Evolutionary conservation across 1,284 basidiomycete genomes (phyloP), one percentile per base, ranked within the genome.

Genomic region (Microbotryomycetes sp.): DNA sequence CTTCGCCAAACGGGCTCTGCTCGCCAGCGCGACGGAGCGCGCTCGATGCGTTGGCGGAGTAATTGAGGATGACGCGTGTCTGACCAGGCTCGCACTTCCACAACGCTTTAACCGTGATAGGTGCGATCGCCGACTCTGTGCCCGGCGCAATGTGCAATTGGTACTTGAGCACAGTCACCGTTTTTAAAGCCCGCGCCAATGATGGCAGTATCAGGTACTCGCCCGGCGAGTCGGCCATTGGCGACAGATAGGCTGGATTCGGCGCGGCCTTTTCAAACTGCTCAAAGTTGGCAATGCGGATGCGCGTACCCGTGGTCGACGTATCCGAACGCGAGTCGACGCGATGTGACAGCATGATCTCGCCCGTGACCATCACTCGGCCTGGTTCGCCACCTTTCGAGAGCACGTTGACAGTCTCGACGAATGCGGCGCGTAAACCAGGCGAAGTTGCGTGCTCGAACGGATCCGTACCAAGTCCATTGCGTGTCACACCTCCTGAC

Each of bases 81-180:
- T 79, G 79, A 28, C 75, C 75, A 21, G 77, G 71, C 61, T 79
- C 78, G 60, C 76, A 75, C 56, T 78, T 75, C 79, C 81, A 82
- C 11, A 78, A 76, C 0, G 80, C 77, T 54, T 77, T 76, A 29
- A 81, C 70, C 2, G 74, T 57, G 4, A 82, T 60, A 0, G 80
- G 80, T 1, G 78, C 72, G 35, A 72, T 73, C 11, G 68, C 55
- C 1, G 55, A 26, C 26, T 76, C 75, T 23, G 73, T 45, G 1
- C 73, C 72, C 13, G 74, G 71, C 5, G 74, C 70, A 13, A 79
- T 70, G 56, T 78, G 74, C 21, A 81, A 74, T 56, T 81, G 78
- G 64, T 82, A 82, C 68, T 79, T 79, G 72, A 82, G 76, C 27
- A 80, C 70, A 35, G 72, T 59, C 64, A 74, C 65, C 59, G 75